Evolutionary conservation across 208 protist genomes (phyloP).

Genomic region (Leishmania major): DNA sequence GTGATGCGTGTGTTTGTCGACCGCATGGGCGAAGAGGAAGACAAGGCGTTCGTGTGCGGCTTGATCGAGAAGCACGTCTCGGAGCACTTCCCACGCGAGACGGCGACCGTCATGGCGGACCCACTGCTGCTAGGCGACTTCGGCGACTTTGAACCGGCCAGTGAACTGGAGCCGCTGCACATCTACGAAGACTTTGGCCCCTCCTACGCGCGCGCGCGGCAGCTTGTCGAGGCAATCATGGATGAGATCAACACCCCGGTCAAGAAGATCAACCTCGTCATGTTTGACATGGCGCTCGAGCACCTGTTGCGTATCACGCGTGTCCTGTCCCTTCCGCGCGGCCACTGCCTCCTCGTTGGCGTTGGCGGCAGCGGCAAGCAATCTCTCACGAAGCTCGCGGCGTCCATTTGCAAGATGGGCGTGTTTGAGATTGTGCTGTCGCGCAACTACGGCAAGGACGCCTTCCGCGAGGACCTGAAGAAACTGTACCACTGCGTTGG

Average conservation of each 20-base stretch:
- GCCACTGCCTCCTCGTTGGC: slow-evolving; percentile 98
- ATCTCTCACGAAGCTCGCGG: slow-evolving; percentile 95
- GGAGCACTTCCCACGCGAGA: slow-evolving; percentile 65
- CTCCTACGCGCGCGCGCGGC: slow-evolving; percentile 71
- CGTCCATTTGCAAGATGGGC: slow-evolving; percentile 93
- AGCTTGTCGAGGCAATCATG: slow-evolving; percentile 94
- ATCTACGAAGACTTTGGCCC: slow-evolving; percentile 95
- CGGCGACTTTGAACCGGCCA: slow-evolving; percentile 88
- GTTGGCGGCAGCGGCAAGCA: slow-evolving; percentile 98
- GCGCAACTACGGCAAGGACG: slow-evolving; percentile 96
- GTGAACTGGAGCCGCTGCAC: slow-evolving; percentile 68
- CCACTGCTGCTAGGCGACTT: slow-evolving; percentile 98
- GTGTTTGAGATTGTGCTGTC: slow-evolving; percentile 98
- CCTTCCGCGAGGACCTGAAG: slow-evolving; percentile 99
- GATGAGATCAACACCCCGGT: slow-evolving; percentile 94
- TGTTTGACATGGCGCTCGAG: slow-evolving; percentile 99
- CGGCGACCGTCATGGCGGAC: slow-evolving; percentile 72
- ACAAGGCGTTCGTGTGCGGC: slow-evolving; percentile 89
- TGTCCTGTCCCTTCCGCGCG: slow-evolving; percentile 95
- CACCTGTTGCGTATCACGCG: slow-evolving; percentile 97
- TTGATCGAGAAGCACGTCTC: slow-evolving; percentile 85
- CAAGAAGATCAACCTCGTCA: slow-evolving; percentile 96
- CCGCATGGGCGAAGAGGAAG: slow-evolving; percentile 94
- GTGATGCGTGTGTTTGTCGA: slow-evolving; percentile 97
- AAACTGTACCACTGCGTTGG: slow-evolving; percentile 94